These are phyloP conservation scores for Leptodermis oblonga DNA, from an alignment of 257 asterid species.

Conservation along the genomic window DNA sequence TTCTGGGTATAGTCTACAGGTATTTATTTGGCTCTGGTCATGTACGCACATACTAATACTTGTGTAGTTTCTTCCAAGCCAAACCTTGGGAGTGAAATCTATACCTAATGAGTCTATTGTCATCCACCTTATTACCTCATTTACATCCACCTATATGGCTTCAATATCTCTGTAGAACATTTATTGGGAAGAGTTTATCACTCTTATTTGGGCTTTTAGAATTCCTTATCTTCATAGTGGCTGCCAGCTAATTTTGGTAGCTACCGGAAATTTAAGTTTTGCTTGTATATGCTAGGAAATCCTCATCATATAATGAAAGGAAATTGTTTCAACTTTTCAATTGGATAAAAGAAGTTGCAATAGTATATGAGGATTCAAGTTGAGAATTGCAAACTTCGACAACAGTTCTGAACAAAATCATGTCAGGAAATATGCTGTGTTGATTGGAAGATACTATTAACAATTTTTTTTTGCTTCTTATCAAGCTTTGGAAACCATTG, in stretches of 20 bases:
- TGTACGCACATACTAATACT: neutral
- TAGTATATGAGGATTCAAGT: neutral
- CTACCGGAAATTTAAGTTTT: neutral
- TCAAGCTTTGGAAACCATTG: neutral
- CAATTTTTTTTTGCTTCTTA: neutral
- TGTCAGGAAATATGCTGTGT: neutral
- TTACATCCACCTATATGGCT: neutral
- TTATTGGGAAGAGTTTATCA: neutral
- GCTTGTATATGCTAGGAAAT: neutral
- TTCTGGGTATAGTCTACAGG: slow-evolving; percentile 83
- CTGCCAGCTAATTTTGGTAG: neutral
- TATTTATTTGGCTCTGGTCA: slow-evolving; percentile 24
- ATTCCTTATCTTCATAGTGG: neutral
- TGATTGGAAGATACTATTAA: neutral
- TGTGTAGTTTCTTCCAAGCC: neutral
- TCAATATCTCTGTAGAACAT: neutral
- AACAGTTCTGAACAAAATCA: neutral
- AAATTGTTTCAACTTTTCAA: neutral
- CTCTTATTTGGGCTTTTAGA: too few species aligned
- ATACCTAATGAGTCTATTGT: neutral
- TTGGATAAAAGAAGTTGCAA: too few species aligned
- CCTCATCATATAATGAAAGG: neutral
- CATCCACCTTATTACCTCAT: neutral
- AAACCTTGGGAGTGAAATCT: neutral
- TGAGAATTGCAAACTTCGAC: neutral